These are phyloP conservation scores for Colletotrichum sp. DNA, from an alignment of 2,329 filamentous ascomycete genomes.

Conservation along the genomic window DNA sequence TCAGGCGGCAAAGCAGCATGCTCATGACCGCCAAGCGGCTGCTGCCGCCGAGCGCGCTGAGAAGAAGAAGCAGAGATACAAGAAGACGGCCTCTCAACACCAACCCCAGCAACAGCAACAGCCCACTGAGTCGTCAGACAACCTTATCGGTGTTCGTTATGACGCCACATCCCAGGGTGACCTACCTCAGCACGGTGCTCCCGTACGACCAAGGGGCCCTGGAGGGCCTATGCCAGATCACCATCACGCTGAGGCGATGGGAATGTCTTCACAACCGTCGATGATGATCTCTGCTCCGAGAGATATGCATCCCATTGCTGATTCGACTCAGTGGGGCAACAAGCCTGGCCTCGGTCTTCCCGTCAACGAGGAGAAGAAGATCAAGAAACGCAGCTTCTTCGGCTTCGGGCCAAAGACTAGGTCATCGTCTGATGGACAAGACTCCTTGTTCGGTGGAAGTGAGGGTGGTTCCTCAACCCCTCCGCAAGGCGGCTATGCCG, in stretches of 20 bases:
- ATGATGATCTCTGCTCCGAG: slow-evolving; percentile 82
- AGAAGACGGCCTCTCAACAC: slow-evolving; percentile 36
- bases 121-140: slow-evolving; percentile 43
- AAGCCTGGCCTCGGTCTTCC: slow-evolving; percentile 61
- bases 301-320: slow-evolving; percentile 83
- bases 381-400: slow-evolving; percentile 80
- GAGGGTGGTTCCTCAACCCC: slow-evolving; percentile 49
- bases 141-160: slow-evolving; percentile 63
- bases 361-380: slow-evolving; percentile 75
- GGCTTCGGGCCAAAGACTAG: slow-evolving; percentile 68
- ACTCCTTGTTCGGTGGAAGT: slow-evolving; percentile 58
- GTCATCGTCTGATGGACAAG: slow-evolving; percentile 62
- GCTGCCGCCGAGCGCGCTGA: slow-evolving; percentile 24
- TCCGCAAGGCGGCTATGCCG: slow-evolving; percentile 47
- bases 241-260: slow-evolving; percentile 27
- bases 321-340: slow-evolving; percentile 86
- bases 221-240: slow-evolving; percentile 35
- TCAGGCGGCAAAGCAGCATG: slow-evolving; percentile 30
- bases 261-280: slow-evolving; percentile 43
- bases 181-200: slow-evolving; percentile 45
- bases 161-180: slow-evolving; percentile 60
- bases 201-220: slow-evolving; percentile 41
- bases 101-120: background rate
- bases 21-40: slow-evolving; percentile 46
- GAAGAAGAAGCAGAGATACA: slow-evolving; percentile 35